Evolutionary conservation across 1,284 basidiomycete species (phyloP).

Genomic region (Leccinum pallidistipes): DNA sequence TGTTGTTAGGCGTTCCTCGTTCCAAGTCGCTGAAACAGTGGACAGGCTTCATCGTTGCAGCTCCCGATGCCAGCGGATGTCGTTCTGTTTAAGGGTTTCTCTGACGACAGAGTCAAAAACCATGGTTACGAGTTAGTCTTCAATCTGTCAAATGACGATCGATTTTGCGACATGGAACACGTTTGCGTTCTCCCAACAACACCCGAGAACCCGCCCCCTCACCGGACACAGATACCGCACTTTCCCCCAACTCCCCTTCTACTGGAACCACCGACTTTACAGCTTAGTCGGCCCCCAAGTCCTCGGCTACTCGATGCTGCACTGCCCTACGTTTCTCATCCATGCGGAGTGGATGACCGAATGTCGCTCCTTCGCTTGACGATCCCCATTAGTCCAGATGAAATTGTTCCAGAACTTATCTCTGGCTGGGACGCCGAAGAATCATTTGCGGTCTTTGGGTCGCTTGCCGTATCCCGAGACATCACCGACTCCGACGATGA

Average conservation of each 20-base stretch:
- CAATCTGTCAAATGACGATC: slow-evolving; percentile 12
- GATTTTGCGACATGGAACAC: not conserved
- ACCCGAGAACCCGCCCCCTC: slow-evolving; percentile 5
- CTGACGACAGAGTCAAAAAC: slow-evolving; percentile 6
- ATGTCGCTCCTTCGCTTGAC: slow-evolving; percentile 40
- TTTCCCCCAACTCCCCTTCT: slow-evolving; percentile 1
- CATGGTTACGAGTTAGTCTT: slow-evolving; percentile 9
- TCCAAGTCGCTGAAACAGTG: slow-evolving; percentile 8
- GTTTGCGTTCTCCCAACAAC: slow-evolving; percentile 4
- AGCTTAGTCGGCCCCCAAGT: not conserved
- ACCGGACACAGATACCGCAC: not conserved
- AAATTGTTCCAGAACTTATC: slow-evolving; percentile 33
- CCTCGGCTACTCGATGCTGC: slow-evolving; percentile 12
- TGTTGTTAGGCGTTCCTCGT: not conserved
- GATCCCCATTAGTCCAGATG: slow-evolving; percentile 40
- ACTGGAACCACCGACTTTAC: not conserved
- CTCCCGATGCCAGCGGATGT: slow-evolving; percentile 24
- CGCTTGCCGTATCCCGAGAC: slow-evolving; percentile 3
- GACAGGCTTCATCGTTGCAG: slow-evolving; percentile 19
- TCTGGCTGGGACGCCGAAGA: slow-evolving; percentile 34
- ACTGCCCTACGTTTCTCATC: slow-evolving; percentile 31
- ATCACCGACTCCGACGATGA: not conserved
- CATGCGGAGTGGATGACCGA: slow-evolving; percentile 42
- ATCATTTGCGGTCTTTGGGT: slow-evolving; percentile 22
- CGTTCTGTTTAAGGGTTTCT: slow-evolving; percentile 9